Conservation (phyloP, 2,329 filamentous ascomycete genomes). For the Trichoderma asperellum region DNA sequence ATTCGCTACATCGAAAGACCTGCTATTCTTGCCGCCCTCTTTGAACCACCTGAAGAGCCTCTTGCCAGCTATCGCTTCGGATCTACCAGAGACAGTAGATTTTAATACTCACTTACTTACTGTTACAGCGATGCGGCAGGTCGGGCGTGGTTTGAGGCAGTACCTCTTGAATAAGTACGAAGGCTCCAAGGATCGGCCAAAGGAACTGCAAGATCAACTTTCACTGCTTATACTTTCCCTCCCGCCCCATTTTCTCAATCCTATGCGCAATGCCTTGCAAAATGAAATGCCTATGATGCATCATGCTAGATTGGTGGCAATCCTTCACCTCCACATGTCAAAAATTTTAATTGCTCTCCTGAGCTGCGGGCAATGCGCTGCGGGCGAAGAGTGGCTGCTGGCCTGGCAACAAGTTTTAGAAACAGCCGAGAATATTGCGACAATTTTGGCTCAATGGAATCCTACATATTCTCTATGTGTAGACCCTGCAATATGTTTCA, state of each 20-base stretch:
- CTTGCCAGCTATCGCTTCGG: not conserved
- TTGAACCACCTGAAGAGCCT: not conserved
- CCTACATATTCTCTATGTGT: conserved; percentile 16
- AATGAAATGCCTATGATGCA: conserved; percentile 24
- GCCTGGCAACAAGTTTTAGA: conserved; percentile 31
- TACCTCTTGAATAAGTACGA: not conserved
- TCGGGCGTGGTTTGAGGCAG: conserved; percentile 4
- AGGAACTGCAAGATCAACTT: conserved; percentile 11
- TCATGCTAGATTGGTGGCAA: conserved; percentile 29
- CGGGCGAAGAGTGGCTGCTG: conserved; percentile 27
- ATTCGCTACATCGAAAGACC: not conserved
- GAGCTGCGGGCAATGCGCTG: conserved; percentile 3
- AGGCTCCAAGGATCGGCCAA: not conserved
- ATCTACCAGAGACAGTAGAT: not conserved
- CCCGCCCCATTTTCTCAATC: conserved; percentile 27
- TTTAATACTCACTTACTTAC: conserved; percentile 29
- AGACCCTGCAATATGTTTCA: conserved; percentile 29
- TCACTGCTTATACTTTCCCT: conserved; percentile 20
- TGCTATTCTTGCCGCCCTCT: not conserved
- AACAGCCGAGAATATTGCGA: conserved; percentile 28
- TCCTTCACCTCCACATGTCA: conserved; percentile 30
- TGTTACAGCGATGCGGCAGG: conserved; percentile 27
- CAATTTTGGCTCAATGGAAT: conserved; percentile 26
- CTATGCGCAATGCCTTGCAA: conserved; percentile 28
- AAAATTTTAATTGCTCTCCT: conserved; percentile 28